phyloP scores from a whole-genome alignment of 768 basidiomycete genomes.

The Leccinum sublutescens region DNA sequence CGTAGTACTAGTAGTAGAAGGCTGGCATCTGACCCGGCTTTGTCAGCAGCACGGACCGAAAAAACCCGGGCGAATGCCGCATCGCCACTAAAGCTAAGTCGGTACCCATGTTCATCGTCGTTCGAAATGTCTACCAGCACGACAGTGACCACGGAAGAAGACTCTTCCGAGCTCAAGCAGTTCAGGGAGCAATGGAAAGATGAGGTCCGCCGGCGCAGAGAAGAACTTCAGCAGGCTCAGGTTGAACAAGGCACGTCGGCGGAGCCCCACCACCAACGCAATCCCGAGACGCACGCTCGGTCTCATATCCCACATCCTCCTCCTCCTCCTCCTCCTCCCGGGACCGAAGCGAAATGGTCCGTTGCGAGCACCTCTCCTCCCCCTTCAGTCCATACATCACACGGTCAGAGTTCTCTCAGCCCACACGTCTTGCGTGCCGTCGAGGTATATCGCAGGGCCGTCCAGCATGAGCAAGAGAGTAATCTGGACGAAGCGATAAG shows the following conservation, averaged over 20 bases:
- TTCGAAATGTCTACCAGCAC: background rate
- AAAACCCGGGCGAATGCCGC: too few relatives aligned
- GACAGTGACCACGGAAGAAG: slow-evolving; percentile 32
- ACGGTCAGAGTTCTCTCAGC: slow-evolving; percentile 32
- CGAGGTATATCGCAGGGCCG: slow-evolving; percentile 65
- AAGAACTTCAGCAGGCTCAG: slow-evolving; percentile 11
- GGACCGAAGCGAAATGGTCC: slow-evolving; percentile 8
- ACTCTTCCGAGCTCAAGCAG: slow-evolving; percentile 58
- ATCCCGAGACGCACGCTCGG: slow-evolving; percentile 8
- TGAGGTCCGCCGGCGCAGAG: slow-evolving; percentile 48
- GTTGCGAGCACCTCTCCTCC: slow-evolving; percentile 14
- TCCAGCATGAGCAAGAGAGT: slow-evolving; percentile 70
- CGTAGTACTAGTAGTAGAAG: too few relatives aligned
- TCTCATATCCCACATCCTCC: slow-evolving; percentile 2
- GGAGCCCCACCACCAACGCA: background rate
- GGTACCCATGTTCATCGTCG: background rate
- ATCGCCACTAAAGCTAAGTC: slow-evolving; percentile 12
- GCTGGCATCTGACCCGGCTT: background rate
- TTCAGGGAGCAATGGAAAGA: slow-evolving; percentile 76
- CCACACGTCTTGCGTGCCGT: slow-evolving; percentile 49
- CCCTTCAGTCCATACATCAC: slow-evolving; percentile 19
- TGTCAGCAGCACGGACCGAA: background rate
- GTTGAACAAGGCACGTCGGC: background rate
- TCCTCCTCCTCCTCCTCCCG: slow-evolving; percentile 1
- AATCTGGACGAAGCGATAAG: slow-evolving; percentile 72